Evolutionary conservation across 2,329 filamentous ascomycete species (phyloP).

Genomic region (Cladosporium sp.): DNA sequence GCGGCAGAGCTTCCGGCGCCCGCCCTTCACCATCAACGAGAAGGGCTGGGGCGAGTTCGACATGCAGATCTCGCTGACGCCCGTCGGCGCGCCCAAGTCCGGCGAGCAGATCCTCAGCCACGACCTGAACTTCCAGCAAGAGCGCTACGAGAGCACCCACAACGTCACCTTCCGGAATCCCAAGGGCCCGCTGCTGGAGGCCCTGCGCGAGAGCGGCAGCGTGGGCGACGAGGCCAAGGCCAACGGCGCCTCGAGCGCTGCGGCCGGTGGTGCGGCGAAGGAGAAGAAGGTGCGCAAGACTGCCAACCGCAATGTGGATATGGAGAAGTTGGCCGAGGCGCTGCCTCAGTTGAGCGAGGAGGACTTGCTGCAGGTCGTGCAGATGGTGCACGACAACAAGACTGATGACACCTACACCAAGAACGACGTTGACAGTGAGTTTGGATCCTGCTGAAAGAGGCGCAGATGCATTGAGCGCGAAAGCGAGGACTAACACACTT

Average conservation of each 20-base stretch:
- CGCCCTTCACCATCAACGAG: constrained; percentile 86
- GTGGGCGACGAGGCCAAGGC: constrained; percentile 48
- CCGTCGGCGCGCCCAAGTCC: constrained; percentile 68
- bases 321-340: constrained; percentile 94
- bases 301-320: constrained; percentile 60
- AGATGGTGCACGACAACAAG: constrained; percentile 98
- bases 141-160: constrained; percentile 80
- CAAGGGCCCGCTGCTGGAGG: constrained; percentile 74
- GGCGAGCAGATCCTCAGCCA: constrained; percentile 75
- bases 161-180: constrained; percentile 86
- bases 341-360: constrained; percentile 88
- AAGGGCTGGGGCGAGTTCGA: constrained; percentile 99
- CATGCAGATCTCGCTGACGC: constrained; percentile 79
- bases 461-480: too few species aligned
- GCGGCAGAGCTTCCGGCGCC: constrained; percentile 75
- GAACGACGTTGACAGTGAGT: constrained; percentile 89
- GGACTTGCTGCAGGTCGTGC: constrained; percentile 88
- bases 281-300: constrained; percentile 67
- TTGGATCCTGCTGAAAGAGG: background rate
- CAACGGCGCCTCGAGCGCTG: constrained; percentile 51
- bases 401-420: constrained; percentile 90
- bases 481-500: too few species aligned
- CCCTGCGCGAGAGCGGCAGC: constrained; percentile 78
- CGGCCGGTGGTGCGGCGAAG: constrained; percentile 45
- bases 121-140: constrained; percentile 84